Base-by-base conservation (phyloP, 768 basidiomycete genomes). In the Botryobasidium botryosum region DNA sequence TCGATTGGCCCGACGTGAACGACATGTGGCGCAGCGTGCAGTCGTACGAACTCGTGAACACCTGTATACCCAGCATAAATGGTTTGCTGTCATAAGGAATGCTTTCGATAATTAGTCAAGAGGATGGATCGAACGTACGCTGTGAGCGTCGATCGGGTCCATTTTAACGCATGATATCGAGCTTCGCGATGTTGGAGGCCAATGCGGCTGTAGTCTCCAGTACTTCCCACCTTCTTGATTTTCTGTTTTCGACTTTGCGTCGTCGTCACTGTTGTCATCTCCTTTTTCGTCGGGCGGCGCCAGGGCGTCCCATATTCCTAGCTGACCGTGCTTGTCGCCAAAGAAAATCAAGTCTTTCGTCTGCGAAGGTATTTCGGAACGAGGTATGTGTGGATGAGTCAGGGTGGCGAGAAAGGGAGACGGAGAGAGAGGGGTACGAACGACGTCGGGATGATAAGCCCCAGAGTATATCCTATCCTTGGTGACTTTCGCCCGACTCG, bases 271-370 rank as follows among this genome's bases (percentile, higher is more conserved):
- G 5, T 10, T 28, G 46, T 82, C 80, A 35, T 79, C 80, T 43
- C 80, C 79, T 2, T 63, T 64, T 52, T 83, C 81, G 25, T 81
- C 79, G 18, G 61, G 52, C 6, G 74, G 62, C 2, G 85, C 82
- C 49, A 72, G 71, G 7, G 85, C 77, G 60, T 88, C 85, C 85
- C 85, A 88, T 28, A 88, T 77, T 2, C 83, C 85, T 32, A 88
- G 62, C 53, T 77, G 71, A 0, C 85, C 85, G 51, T 82, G 75
- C 54, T 86, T 88, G 54, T 87, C 85, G 58, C 85, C 85, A 56
- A 87, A 83, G 57, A 87, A 86, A n/a, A 88, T 69, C 10, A 88
- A 58, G 58, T 88, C 85, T 53, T 81, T 84, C 10, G 75, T 71
- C 17, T 55, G 26, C 25, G n/a, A n/a, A n/a, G n/a, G n/a, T n/a